Evolutionary conservation across 2,329 filamentous ascomycete genomes (phyloP).

Genomic region (Hypoxylon sp.): DNA sequence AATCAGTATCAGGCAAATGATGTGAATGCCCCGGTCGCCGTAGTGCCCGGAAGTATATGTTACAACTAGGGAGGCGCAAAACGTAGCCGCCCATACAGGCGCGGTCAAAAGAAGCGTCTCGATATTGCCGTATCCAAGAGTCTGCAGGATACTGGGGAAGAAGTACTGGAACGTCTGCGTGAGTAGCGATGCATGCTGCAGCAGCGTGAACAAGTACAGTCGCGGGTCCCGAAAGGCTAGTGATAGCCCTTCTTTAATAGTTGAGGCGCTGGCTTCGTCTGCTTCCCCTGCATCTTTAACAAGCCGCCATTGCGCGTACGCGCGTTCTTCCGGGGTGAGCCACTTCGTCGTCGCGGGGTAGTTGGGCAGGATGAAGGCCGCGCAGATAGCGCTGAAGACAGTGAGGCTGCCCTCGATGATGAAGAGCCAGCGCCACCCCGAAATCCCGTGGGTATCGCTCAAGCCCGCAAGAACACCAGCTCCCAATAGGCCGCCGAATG

Average conservation of each 20-base stretch:
- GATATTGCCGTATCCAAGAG: constrained; percentile 69
- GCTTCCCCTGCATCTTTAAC: constrained; percentile 64
- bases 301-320: constrained; percentile 67
- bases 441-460: constrained; percentile 56
- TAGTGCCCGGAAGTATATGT: constrained; percentile 69
- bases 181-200: constrained; percentile 67
- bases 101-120: constrained; percentile 70
- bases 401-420: constrained; percentile 61
- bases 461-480: constrained; percentile 64
- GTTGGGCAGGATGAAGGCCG: constrained; percentile 63
- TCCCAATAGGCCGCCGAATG: constrained; percentile 66
- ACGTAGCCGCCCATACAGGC: constrained; percentile 69
- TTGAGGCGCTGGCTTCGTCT: constrained; percentile 58
- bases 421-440: constrained; percentile 60
- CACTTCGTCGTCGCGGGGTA: constrained; percentile 68
- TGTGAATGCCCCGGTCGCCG: constrained; percentile 70
- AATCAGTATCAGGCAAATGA: constrained; percentile 66
- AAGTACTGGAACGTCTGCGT: constrained; percentile 75
- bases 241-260: constrained; percentile 62
- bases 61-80: constrained; percentile 66
- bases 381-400: constrained; percentile 55
- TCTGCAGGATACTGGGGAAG: constrained; percentile 75
- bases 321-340: constrained; percentile 66
- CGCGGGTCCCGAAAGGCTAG: constrained; percentile 65
- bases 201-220: constrained; percentile 67